Conservation (phyloP, 805 yeast species). For the Cyberlindnera subsufficiens region DNA sequence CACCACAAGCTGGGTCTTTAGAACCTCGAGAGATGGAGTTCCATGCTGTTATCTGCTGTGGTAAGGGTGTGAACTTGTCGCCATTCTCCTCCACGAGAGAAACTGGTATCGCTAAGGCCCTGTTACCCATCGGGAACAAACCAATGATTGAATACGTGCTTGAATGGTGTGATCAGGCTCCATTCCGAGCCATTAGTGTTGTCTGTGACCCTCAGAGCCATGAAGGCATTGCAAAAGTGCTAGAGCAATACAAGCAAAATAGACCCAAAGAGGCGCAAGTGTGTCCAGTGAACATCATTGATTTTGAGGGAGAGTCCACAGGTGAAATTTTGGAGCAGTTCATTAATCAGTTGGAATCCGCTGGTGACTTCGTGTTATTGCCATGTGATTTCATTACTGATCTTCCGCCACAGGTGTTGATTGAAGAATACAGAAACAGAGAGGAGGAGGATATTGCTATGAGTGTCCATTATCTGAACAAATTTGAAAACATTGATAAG, state of each 20-base stretch:
- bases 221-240: constrained; percentile 40
- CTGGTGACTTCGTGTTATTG: constrained; percentile 63
- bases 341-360: constrained; percentile 28
- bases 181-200: constrained; percentile 63
- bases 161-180: constrained; percentile 90
- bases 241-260: constrained; percentile 39
- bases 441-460: constrained; percentile 65
- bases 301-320: constrained; percentile 44
- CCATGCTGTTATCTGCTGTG: constrained; percentile 88
- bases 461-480: constrained; percentile 70
- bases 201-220: constrained; percentile 46
- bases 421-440: constrained; percentile 76
- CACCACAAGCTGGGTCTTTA: too few relatives aligned
- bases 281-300: constrained; percentile 35
- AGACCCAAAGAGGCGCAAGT: constrained; percentile 29
- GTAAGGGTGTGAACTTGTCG: constrained; percentile 64
- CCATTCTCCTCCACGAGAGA: constrained; percentile 65
- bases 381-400: constrained; percentile 96
- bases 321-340: constrained; percentile 58
- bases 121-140: constrained; percentile 82
- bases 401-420: constrained; percentile 81
- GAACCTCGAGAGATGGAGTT: constrained; percentile 59
- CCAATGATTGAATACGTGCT: constrained; percentile 85
- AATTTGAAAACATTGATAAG: constrained; percentile 71
- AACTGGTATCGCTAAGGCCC: constrained; percentile 73